Evolutionary conservation across 2,329 filamentous ascomycete genomes (phyloP).

Genomic region (Aspergillus pseudoterreus): DNA sequence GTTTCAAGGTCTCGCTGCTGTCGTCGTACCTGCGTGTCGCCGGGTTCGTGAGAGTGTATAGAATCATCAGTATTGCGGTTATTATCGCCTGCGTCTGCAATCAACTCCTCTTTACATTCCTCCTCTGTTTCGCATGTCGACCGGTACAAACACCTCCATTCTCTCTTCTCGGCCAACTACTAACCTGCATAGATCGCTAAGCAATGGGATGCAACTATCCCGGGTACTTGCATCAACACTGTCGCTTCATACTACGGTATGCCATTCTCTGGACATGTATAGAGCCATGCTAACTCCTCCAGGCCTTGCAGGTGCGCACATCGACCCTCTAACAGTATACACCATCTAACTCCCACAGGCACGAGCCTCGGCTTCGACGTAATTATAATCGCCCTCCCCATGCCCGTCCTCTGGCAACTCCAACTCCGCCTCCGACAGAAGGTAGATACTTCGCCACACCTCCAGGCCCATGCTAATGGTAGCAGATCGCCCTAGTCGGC

Average conservation of each 20-base stretch:
- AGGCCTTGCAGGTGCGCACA: conserved; percentile 8
- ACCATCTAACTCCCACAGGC: conserved; percentile 6
- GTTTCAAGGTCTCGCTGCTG: conserved; percentile 48
- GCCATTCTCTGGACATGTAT: no score
- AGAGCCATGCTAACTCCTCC: not conserved
- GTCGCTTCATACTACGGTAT: conserved; percentile 43
- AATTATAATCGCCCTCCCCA: conserved; percentile 21
- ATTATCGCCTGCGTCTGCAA: conserved; percentile 35
- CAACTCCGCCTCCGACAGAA: conserved; percentile 16
- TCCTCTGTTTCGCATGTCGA: conserved; percentile 22
- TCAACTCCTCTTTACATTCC: conserved; percentile 34
- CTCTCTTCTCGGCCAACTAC: no score
- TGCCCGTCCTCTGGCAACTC: conserved; percentile 21
- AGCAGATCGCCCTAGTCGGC: conserved; percentile 38
- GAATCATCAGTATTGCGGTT: conserved; percentile 31
- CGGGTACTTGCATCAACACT: conserved; percentile 37
- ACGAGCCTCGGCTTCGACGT: conserved; percentile 22
- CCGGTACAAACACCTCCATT: conserved; percentile 17
- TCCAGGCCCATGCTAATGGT: not conserved
- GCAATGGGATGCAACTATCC: conserved; percentile 42
- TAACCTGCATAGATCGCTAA: conserved; percentile 26
- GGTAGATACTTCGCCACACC: not conserved
- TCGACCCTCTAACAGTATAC: not conserved
- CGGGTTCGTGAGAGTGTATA: conserved; percentile 37
- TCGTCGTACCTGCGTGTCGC: conserved; percentile 47